These are phyloP conservation scores for Cantharellus anzutake DNA, from an alignment of 768 basidiomycete species.

Conservation along the genomic window DNA sequence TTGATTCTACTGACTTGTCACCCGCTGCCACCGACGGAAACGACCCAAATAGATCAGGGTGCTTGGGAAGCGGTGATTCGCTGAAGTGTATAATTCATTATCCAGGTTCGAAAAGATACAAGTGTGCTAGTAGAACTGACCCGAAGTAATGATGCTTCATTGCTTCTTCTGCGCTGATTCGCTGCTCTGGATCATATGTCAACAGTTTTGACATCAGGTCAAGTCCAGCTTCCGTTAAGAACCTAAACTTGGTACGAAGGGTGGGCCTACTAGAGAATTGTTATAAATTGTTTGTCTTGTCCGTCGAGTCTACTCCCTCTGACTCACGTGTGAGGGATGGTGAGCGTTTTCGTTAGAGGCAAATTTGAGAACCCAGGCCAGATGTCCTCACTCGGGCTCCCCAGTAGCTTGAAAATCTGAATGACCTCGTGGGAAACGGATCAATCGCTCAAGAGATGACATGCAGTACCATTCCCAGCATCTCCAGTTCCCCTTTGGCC, in stretches of 20 bases:
- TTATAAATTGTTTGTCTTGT: neutral
- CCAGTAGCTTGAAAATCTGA: slow-evolving; percentile 79
- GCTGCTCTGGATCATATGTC: slow-evolving; percentile 71
- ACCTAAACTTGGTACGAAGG: slow-evolving; percentile 68
- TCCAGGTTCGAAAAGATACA: neutral
- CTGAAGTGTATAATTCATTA: slow-evolving; percentile 21
- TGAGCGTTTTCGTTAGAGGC: slow-evolving; percentile 65
- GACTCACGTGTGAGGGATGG: slow-evolving; percentile 43
- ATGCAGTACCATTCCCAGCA: slow-evolving; percentile 47
- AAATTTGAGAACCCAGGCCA: slow-evolving; percentile 76
- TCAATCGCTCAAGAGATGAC: neutral
- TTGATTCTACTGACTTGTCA: slow-evolving; percentile 46
- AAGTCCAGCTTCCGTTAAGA: slow-evolving; percentile 65
- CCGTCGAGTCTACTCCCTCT: neutral
- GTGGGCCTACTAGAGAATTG: slow-evolving; percentile 19
- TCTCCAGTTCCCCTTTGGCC: slow-evolving; percentile 86
- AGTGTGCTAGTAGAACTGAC: slow-evolving; percentile 25
- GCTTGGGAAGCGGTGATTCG: slow-evolving; percentile 88
- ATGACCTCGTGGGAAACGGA: neutral
- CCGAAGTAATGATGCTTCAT: slow-evolving; percentile 80
- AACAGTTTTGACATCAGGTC: slow-evolving; percentile 68
- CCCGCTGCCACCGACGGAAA: slow-evolving; percentile 95
- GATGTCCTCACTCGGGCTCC: slow-evolving; percentile 66
- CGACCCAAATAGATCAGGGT: slow-evolving; percentile 85
- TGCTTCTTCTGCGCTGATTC: slow-evolving; percentile 83